A percentile compares a stretch with the other conserved stretches of the same genome.
Conservation (phyloP, 2,329 filamentous ascomycete genomes). For the Reticulascus tulasneorum region DNA sequence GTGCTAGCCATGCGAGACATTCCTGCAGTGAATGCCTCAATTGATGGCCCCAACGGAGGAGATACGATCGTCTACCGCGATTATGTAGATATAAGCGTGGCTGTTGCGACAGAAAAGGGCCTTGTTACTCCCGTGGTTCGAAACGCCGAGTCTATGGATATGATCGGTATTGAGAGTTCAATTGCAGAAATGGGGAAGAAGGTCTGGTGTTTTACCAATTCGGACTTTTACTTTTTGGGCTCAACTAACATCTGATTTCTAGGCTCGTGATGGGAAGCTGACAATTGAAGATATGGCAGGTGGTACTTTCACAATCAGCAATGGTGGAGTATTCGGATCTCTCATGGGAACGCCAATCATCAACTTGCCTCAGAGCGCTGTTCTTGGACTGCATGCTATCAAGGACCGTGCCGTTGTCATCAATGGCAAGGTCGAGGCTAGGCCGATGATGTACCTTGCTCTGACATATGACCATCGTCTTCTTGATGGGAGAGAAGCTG, state of each 20-base stretch:
- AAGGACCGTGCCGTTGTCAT: conserved; percentile 89
- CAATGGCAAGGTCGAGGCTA: conserved; percentile 90
- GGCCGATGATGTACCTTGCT: conserved; percentile 99
- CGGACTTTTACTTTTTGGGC: neutral
- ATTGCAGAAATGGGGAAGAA: conserved; percentile 97
- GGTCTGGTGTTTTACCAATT: conserved; percentile 44
- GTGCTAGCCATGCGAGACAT: conserved; percentile 91
- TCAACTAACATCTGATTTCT: conserved; percentile 9
- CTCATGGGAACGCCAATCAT: conserved; percentile 96
- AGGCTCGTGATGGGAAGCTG: conserved; percentile 93
- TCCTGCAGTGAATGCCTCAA: conserved; percentile 93
- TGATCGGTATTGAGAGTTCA: conserved; percentile 82
- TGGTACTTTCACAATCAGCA: conserved; percentile 96
- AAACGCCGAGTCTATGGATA: conserved; percentile 83
- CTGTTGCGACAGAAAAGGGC: conserved; percentile 95
- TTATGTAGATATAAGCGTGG: conserved; percentile 96
- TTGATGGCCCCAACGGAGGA: conserved; percentile 89
- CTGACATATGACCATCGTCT: conserved; percentile 97
- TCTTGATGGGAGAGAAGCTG: conserved; percentile 89
- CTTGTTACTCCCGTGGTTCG: conserved; percentile 94
- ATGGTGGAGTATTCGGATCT: conserved; percentile 94
- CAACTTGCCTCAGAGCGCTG: conserved; percentile 66
- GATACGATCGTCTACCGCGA: conserved; percentile 98
- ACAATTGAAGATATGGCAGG: conserved; percentile 99
- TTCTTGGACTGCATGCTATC: conserved; percentile 59